Percentiles rank a stretch among this genome's conserved stretches.
phyloP scores from a whole-genome alignment of 1,284 basidiomycete species.

The Phlebopus sp. region DNA sequence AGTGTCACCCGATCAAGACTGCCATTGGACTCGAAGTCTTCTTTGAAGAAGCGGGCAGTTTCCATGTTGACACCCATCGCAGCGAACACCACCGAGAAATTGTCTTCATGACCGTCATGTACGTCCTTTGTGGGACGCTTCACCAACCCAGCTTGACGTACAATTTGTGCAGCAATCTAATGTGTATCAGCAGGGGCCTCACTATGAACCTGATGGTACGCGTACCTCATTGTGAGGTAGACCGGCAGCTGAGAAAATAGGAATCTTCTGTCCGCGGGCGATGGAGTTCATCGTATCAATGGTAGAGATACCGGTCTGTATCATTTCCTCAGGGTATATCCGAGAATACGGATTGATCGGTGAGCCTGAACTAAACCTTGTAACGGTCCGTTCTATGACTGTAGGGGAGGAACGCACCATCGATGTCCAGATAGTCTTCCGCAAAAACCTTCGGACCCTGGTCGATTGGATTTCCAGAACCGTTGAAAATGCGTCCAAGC shows the following conservation, averaged over 20 bases:
- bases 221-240: slow-evolving; percentile 96
- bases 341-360: slow-evolving; percentile 99
- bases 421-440: slow-evolving; percentile 99
- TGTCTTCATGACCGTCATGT: slow-evolving; percentile 99
- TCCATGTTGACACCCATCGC: slow-evolving; percentile 99
- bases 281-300: slow-evolving; percentile 99
- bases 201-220: slow-evolving; percentile 20
- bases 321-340: slow-evolving; percentile 99
- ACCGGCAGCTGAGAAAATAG: slow-evolving; percentile 99
- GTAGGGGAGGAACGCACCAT: slow-evolving; percentile 59
- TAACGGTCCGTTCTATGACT: slow-evolving; percentile 6
- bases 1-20: slow-evolving; percentile 97
- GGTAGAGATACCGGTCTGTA: slow-evolving; percentile 99
- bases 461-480: slow-evolving; percentile 96
- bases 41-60: slow-evolving; percentile 99
- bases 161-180: slow-evolving; percentile 99
- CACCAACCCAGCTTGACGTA: slow-evolving; percentile 97
- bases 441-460: slow-evolving; percentile 99
- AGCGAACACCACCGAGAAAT: slow-evolving; percentile 99
- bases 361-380: slow-evolving; percentile 62
- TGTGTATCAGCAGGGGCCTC: slow-evolving; percentile 20
- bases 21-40: slow-evolving; percentile 99
- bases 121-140: slow-evolving; percentile 95
- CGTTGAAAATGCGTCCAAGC: slow-evolving; percentile 99
- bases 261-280: slow-evolving; percentile 99